A percentile compares a stretch with the other conserved stretches of the same genome.
Conservation (phyloP, 169 alveolate genomes). For the Plasmodium adleri region DNA sequence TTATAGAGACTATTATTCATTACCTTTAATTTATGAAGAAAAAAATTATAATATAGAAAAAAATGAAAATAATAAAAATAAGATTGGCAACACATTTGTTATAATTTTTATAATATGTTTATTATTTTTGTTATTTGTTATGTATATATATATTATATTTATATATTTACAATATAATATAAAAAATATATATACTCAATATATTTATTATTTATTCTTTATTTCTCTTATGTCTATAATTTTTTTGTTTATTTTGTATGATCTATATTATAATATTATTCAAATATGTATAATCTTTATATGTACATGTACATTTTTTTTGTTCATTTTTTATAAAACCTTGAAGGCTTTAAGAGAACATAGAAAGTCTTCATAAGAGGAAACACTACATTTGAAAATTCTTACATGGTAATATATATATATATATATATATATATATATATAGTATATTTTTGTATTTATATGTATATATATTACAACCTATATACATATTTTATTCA, state of each 20-base stretch:
- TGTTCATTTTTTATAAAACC: constrained; percentile 47
- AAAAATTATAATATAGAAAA: neutral
- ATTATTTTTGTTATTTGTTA: constrained; percentile 18
- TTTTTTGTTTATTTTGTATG: constrained; percentile 47
- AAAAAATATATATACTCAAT: constrained; percentile 30
- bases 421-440: constrained; percentile 10
- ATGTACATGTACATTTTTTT: constrained; percentile 27
- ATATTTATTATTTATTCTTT: constrained; percentile 33
- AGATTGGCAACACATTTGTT: constrained; percentile 1
- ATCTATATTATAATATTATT: constrained; percentile 42
- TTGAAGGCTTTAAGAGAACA: constrained; percentile 23
- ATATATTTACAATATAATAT: constrained; percentile 33
- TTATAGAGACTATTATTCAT: constrained; percentile 41
- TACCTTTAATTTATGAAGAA: constrained; percentile 21
- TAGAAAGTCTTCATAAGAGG: constrained; percentile 10
- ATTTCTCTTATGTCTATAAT: constrained; percentile 38
- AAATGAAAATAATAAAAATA: neutral
- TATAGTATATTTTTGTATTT: neutral
- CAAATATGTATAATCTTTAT: constrained; percentile 23
- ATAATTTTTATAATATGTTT: constrained; percentile 5
- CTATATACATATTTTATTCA: too few species aligned
- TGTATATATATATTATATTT: constrained; percentile 46
- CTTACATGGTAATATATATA: neutral
- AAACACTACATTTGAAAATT: neutral
- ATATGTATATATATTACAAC: neutral